These are phyloP conservation scores for Aspergillus intermedius DNA, from an alignment of 2,329 filamentous ascomycete genomes.

Conservation along the genomic window DNA sequence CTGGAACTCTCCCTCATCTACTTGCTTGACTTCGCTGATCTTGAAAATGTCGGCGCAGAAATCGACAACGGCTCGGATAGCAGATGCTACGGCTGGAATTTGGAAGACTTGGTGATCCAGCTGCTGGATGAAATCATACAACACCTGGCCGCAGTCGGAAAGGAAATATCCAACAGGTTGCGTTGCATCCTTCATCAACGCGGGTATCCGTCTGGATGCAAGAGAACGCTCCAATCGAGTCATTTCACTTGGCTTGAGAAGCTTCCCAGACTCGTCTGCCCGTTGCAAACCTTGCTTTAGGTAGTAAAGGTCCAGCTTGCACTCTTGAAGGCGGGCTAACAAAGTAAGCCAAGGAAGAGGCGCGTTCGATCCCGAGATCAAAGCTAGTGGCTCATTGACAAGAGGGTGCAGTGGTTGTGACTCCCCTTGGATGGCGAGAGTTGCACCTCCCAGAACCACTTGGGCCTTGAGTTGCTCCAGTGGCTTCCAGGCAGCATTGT, in stretches of 20 bases:
- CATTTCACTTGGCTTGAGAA: conserved; percentile 38
- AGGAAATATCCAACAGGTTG: conserved; percentile 35
- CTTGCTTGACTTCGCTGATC: conserved; percentile 33
- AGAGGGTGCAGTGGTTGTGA: conserved; percentile 34
- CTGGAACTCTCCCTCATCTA: conserved; percentile 51
- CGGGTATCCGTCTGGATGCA: conserved; percentile 33
- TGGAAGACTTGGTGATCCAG: conserved; percentile 22
- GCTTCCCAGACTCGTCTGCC: conserved; percentile 26
- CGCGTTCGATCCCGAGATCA: conserved; percentile 17
- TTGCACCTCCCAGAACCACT: conserved; percentile 19
- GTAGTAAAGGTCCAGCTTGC: conserved; percentile 29
- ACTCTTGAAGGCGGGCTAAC: conserved; percentile 32
- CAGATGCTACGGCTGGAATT: conserved; percentile 17
- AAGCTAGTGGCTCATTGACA: conserved; percentile 33
- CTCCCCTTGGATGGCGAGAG: conserved; percentile 18
- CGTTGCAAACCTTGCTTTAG: conserved; percentile 27
- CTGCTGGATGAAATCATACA: conserved; percentile 30
- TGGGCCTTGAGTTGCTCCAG: conserved; percentile 15
- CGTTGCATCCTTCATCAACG: conserved; percentile 37
- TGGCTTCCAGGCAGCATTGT: conserved; percentile 24
- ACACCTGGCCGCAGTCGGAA: conserved; percentile 29
- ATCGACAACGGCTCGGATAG: conserved; percentile 27
- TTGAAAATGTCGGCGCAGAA: conserved; percentile 47
- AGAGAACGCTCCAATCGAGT: conserved; percentile 36
- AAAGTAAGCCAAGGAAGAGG: conserved; percentile 18